Evolutionary conservation across 306 rosid species (phyloP).

Genomic region (Gastrolobium bilobum): DNA sequence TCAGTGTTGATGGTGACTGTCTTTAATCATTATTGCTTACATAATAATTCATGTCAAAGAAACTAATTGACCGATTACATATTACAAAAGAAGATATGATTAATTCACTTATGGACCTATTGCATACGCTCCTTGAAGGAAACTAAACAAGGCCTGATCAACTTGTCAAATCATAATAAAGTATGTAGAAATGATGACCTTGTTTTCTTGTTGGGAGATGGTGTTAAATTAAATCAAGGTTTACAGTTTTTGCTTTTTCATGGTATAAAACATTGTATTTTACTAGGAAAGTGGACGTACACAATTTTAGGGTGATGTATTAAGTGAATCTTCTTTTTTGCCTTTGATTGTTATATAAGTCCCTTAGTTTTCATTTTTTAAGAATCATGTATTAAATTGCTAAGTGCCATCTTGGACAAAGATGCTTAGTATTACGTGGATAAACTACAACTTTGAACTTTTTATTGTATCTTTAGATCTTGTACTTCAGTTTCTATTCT

Average conservation of each 20-base stretch:
- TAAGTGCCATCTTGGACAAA: background rate
- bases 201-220: constrained; percentile 18
- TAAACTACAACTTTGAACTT: constrained; percentile 47
- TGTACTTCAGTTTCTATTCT: constrained; percentile 47
- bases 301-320: background rate
- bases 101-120: constrained; percentile 43
- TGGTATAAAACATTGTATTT: background rate
- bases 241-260: constrained; percentile 8
- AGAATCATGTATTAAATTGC: background rate
- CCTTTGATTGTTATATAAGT: constrained; percentile 21
- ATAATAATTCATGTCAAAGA: constrained; percentile 33
- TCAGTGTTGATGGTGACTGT: constrained; percentile 27
- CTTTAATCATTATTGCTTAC: constrained; percentile 31
- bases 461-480: constrained; percentile 54
- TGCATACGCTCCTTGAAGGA: constrained; percentile 27
- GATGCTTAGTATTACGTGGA: constrained; percentile 36
- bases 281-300: background rate
- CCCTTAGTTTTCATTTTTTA: constrained; percentile 17
- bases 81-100: constrained; percentile 2
- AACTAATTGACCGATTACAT: constrained; percentile 15
- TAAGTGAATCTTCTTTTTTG: constrained; percentile 11
- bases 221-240: constrained; percentile 42
- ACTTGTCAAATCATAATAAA: constrained; percentile 36
- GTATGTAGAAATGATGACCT: constrained; percentile 32
- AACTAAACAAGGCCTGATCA: background rate